Percentiles rank a stretch among this genome's conserved stretches.
Conservation (phyloP, 495 filamentous ascomycete genomes). For the Xeromyces bisporus region DNA sequence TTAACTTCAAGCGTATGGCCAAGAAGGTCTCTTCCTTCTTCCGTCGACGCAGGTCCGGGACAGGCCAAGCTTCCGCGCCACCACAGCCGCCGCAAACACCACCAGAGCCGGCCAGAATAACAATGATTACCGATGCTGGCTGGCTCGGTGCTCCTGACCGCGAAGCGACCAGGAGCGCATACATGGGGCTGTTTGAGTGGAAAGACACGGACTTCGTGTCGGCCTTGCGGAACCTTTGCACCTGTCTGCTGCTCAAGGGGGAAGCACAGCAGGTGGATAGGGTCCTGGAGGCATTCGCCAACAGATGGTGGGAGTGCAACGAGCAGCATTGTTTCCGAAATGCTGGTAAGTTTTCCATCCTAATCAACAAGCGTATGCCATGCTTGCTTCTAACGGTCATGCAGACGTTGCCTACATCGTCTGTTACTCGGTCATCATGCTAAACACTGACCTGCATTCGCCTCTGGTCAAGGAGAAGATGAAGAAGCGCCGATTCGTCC, state of each 20-base stretch:
- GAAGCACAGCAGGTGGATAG: conserved; percentile 96
- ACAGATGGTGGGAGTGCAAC: conserved; percentile 89
- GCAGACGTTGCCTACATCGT: conserved; percentile 92
- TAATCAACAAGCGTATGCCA: not conserved
- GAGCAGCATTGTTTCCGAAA: conserved; percentile 87
- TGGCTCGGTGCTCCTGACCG: conserved; percentile 71
- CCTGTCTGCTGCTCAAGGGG: conserved; percentile 65
- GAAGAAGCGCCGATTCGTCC: conserved; percentile 84
- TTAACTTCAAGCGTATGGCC: conserved; percentile 34
- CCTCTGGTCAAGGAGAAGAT: conserved; percentile 93
- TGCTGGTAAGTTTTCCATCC: conserved; percentile 38
- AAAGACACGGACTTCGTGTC: conserved; percentile 62
- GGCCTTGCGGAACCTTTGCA: conserved; percentile 65
- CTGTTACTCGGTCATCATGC: conserved; percentile 81
- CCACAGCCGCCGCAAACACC: conserved; percentile 25
- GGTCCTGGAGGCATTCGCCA: conserved; percentile 74
- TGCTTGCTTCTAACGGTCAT: conserved; percentile 5
- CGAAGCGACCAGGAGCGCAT: conserved; percentile 55
- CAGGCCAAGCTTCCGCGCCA: conserved; percentile 32
- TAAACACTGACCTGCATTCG: conserved; percentile 92
- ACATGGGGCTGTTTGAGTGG: conserved; percentile 86
- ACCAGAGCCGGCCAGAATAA: not conserved
- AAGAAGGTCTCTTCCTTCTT: conserved; percentile 94
- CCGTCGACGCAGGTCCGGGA: conserved; percentile 71
- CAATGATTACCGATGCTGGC: conserved; percentile 35